Base-by-base conservation (phyloP, 2,329 filamentous ascomycete genomes). In the Thelonectria rubi region DNA sequence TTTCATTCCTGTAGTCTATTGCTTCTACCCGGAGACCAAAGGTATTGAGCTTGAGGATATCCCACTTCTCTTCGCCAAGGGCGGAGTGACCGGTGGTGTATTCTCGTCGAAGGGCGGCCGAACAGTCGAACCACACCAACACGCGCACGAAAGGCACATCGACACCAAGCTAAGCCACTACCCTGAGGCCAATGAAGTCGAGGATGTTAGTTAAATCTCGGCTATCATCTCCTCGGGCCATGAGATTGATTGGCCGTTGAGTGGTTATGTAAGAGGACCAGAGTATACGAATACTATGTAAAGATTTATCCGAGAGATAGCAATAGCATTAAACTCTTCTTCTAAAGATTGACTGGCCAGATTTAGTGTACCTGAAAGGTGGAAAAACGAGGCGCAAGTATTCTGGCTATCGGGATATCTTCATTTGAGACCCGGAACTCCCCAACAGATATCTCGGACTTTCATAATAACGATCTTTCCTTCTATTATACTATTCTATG, bases 41-140 rank as follows among this genome's bases (percentile, higher is more conserved):
- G 71, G 71, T 0, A 60, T 79, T 61, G 66, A 80, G 78, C 65
- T 84, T 75, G 56, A 86, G 76, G 64, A 76, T 72, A 69, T 79
- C 11, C 60, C 60, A 10, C 55, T 63, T 15, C 51, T 63, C 7
- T 63, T 63, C 32, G 15, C 43, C 17, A 63, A 59, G 37, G 60
- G 60, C n/a, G 51, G 55, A 20, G 32, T 63, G 17, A 59, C 60
- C 14, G 55, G 55, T 14, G 55, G 55, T 21, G 60, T 63, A 14
- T 43, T 59, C 30, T 10, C 55, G 10, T 48, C 55, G 5, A 63
- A 63, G 9, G 55, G 60, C 14, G 55, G 60, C 6, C 39, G 60
- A 18, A 63, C 51, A 15, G 46, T 63, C 5, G 21, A 51, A 46
- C 60, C 51, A 2, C 55, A 63, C 21, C 55, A 63, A 45, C 60